These are phyloP conservation scores for Bisporella sp. DNA, from an alignment of 2,329 filamentous ascomycete genomes.

Conservation along the genomic window DNA sequence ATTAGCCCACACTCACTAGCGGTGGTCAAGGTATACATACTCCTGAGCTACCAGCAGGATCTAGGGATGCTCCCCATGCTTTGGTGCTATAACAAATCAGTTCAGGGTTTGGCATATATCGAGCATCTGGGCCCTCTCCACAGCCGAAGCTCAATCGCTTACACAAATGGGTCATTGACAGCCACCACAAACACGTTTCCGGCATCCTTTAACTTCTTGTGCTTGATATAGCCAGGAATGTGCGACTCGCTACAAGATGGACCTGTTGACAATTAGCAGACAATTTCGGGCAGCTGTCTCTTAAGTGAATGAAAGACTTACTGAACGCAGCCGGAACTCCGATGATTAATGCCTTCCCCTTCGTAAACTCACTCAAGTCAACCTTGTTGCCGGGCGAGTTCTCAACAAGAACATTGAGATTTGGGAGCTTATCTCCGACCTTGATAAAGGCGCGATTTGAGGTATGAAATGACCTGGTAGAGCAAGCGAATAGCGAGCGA, in stretches of 20 bases:
- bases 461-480: slow-evolving; percentile 49
- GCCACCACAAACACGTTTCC: slow-evolving; percentile 84
- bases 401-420: slow-evolving; percentile 72
- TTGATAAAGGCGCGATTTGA: slow-evolving; percentile 59
- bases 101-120: not conserved
- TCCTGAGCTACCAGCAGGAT: slow-evolving; percentile 66
- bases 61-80: slow-evolving; percentile 74
- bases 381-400: slow-evolving; percentile 88
- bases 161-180: slow-evolving; percentile 95
- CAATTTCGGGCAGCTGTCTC: not conserved
- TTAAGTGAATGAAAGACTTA: slow-evolving; percentile 26
- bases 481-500: slow-evolving; percentile 12
- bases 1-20: not conserved
- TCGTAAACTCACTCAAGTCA: slow-evolving; percentile 69
- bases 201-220: slow-evolving; percentile 68
- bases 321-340: slow-evolving; percentile 78
- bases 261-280: slow-evolving; percentile 28
- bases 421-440: slow-evolving; percentile 72
- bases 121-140: not conserved
- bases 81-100: slow-evolving; percentile 59
- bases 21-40: slow-evolving; percentile 42
- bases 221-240: slow-evolving; percentile 80
- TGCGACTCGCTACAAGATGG: slow-evolving; percentile 63
- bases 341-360: slow-evolving; percentile 72
- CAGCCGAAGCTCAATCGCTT: slow-evolving; percentile 32